phyloP scores from a whole-genome alignment of 768 basidiomycete species.

The Macrolepiota albuminosa region DNA sequence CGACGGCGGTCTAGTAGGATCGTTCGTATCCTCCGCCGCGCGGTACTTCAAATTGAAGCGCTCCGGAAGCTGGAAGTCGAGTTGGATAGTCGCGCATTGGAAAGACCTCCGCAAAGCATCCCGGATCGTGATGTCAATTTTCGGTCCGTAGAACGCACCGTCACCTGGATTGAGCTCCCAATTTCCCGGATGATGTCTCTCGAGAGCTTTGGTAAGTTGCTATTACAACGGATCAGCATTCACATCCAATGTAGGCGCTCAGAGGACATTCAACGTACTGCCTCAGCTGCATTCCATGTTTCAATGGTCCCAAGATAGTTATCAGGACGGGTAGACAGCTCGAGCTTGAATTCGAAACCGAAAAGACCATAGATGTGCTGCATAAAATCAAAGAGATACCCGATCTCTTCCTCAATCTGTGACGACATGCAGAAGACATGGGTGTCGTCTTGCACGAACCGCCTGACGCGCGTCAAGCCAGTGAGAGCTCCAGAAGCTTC shows the following conservation, averaged over 20 bases:
- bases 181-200: slow-evolving; percentile 79
- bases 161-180: slow-evolving; percentile 96
- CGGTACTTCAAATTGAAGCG: slow-evolving; percentile 95
- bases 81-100: slow-evolving; percentile 98
- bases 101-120: slow-evolving; percentile 91
- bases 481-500: slow-evolving; percentile 94
- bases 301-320: slow-evolving; percentile 87
- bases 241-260: not conserved
- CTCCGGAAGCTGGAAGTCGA: slow-evolving; percentile 97
- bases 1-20: slow-evolving; percentile 47
- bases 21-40: slow-evolving; percentile 64
- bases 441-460: slow-evolving; percentile 97
- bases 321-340: slow-evolving; percentile 93
- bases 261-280: slow-evolving; percentile 35
- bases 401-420: slow-evolving; percentile 89
- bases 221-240: slow-evolving; percentile 22
- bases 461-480: slow-evolving; percentile 86
- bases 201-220: slow-evolving; percentile 83
- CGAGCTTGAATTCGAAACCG: slow-evolving; percentile 91
- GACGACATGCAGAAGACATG: slow-evolving; percentile 98
- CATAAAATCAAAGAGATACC: slow-evolving; percentile 90
- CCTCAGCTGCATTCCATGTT: slow-evolving; percentile 89
- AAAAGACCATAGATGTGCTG: slow-evolving; percentile 90
- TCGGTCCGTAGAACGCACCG: slow-evolving; percentile 99
- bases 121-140: slow-evolving; percentile 95